These are phyloP conservation scores for Aspergillus flavus DNA, from an alignment of 2,329 filamentous ascomycete species.

Conservation along the genomic window DNA sequence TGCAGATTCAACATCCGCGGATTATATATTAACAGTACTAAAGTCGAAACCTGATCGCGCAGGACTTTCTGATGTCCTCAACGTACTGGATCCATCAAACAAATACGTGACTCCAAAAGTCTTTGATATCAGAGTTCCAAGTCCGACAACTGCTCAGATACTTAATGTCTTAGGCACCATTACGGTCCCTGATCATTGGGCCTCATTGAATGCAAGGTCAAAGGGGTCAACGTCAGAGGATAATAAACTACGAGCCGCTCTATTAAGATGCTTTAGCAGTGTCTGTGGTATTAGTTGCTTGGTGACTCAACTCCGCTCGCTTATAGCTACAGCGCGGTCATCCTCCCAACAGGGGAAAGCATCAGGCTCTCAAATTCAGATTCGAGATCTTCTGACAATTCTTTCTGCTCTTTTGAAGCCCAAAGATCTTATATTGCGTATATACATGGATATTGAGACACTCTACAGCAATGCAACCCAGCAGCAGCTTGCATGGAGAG, in stretches of 20 bases:
- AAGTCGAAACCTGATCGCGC: constrained; percentile 42
- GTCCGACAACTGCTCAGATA: constrained; percentile 72
- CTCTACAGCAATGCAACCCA: constrained; percentile 47
- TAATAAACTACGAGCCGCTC: constrained; percentile 40
- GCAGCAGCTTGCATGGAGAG: constrained; percentile 63
- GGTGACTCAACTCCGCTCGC: constrained; percentile 66
- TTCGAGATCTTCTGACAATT: constrained; percentile 40
- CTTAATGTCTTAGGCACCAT: constrained; percentile 72
- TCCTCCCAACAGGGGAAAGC: constrained; percentile 34
- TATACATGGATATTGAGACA: constrained; percentile 50
- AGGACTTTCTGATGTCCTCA: constrained; percentile 34
- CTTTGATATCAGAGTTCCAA: constrained; percentile 64
- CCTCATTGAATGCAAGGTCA: constrained; percentile 49
- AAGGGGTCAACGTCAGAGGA: constrained; percentile 15
- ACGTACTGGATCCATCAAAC: constrained; percentile 39
- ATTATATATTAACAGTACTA: constrained; percentile 40
- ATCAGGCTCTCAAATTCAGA: constrained; percentile 35
- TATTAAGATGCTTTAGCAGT: constrained; percentile 70
- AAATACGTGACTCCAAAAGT: constrained; percentile 21
- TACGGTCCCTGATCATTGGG: constrained; percentile 83
- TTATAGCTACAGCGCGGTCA: constrained; percentile 47
- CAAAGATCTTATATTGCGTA: constrained; percentile 41
- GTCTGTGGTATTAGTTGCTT: constrained; percentile 78
- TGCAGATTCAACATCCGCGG: constrained; percentile 28
- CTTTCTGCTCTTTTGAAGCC: constrained; percentile 47